Conservation (phyloP, 2,329 filamentous ascomycete species). For the Fusarium pseudograminearum region DNA sequence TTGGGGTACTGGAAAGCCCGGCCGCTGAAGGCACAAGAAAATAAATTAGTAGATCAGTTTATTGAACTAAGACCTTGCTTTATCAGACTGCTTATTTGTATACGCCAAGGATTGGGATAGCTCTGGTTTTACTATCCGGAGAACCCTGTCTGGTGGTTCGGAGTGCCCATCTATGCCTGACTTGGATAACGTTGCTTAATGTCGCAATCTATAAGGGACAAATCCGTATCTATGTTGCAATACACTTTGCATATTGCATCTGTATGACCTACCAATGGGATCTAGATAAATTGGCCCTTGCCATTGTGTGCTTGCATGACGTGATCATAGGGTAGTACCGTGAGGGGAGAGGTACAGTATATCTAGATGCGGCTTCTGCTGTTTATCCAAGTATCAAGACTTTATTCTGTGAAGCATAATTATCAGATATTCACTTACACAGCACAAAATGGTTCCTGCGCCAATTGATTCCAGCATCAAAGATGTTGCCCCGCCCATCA, state of each 20-base stretch:
- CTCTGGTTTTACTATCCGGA: too few relatives aligned
- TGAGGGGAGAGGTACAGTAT: slow-evolving; percentile 2
- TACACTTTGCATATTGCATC: slow-evolving; percentile 25
- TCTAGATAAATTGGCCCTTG: neutral
- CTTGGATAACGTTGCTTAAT: neutral
- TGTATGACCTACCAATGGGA: slow-evolving; percentile 1
- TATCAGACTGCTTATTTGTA: too few relatives aligned
- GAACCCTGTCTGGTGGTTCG: too few relatives aligned
- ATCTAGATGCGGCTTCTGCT: neutral
- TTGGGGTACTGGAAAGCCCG: too few relatives aligned
- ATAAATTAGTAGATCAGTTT: too few relatives aligned
- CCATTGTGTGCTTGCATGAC: slow-evolving; percentile 23
- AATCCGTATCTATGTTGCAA: slow-evolving; percentile 26
- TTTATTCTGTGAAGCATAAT: fast-evolving
- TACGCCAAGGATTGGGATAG: too few relatives aligned
- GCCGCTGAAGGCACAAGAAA: too few relatives aligned
- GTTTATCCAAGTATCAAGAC: fast-evolving
- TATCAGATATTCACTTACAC: fast-evolving
- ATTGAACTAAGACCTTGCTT: too few relatives aligned
- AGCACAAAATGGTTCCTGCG: slow-evolving; percentile 61
- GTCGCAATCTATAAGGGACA: neutral
- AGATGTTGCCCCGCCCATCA: slow-evolving; percentile 71
- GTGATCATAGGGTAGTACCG: slow-evolving; percentile 13
- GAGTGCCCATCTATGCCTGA: neutral
- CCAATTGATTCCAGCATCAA: slow-evolving; percentile 72